Base-by-base conservation (phyloP, 2,329 filamentous ascomycete genomes). In the Cladophialophora exuberans region DNA sequence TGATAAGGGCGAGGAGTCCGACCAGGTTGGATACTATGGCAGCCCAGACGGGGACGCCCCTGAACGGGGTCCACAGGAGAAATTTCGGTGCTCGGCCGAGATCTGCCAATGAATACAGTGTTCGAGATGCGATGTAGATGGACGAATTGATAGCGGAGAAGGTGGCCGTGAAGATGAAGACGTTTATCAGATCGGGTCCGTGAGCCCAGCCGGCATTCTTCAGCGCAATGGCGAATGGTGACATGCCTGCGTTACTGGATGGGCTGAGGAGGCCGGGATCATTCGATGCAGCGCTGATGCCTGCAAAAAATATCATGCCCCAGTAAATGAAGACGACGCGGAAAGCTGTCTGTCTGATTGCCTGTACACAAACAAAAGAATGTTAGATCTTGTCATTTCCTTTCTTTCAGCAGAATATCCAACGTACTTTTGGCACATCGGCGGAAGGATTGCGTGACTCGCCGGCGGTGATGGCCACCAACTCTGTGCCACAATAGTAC, bases 151-250 rank as follows among this genome's bases (percentile, higher is more conserved):
- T 84, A 0, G 86, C 79, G 0, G 86, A 89, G 72, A 83, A 86
- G 0, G 85, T 87, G 0, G 85, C 87, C 0, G 85, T 88, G 62
- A 91, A 78, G 63, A 92, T 85, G 22, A 91, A 78, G 30, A 87
- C 88, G 68, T 93, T 93, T 70, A 92, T 85, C 51, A 92, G 81
- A 4, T 83, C 84, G 0, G 87, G 85, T 3, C 92, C 80, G 6
- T 80, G 85, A 5, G 35, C 62, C 59, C 71, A 72, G 7, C 70
- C 71, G 2, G 70, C 69, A 26, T 69, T 53, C 39, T 64, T 61
- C 35, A 78, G 75, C 4, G 75, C 77, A 39, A 82, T 78, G 33
- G 79, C 78, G 66, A 79, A 82, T 0, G 80, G 80, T 1, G 76
- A 80, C 4, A 64, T 63, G 0, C 69, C 70, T 0, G 66, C 67